A percentile compares a stretch with the other conserved stretches of the same genome.
Conservation (phyloP, 352 stramenopile genomes). For the Phytophthora lateralis region DNA sequence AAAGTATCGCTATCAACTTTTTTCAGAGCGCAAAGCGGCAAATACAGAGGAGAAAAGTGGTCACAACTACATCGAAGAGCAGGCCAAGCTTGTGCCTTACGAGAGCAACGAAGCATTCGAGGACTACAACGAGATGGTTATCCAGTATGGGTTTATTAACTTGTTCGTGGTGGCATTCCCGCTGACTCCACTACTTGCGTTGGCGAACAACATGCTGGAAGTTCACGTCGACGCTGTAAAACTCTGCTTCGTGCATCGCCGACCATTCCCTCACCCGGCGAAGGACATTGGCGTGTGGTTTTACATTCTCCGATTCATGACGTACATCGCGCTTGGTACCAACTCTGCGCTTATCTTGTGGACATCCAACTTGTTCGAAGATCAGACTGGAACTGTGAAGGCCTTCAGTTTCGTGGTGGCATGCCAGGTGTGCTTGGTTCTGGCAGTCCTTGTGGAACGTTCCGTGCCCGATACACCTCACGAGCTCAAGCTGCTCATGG, state of each 20-base stretch:
- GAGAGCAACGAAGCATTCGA: constrained; percentile 84
- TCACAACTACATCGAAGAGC: constrained; percentile 87
- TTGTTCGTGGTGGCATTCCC: constrained; percentile 95
- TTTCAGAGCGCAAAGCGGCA: constrained; percentile 40
- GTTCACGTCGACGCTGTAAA: constrained; percentile 90
- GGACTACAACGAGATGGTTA: constrained; percentile 92
- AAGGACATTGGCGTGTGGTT: constrained; percentile 94
- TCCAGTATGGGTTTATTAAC: constrained; percentile 96
- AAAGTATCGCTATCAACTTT: constrained; percentile 79
- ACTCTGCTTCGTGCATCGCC: constrained; percentile 76
- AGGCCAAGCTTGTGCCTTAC: constrained; percentile 83
- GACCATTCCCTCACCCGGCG: constrained; percentile 77
- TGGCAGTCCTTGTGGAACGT: constrained; percentile 68
- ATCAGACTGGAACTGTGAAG: constrained; percentile 49
- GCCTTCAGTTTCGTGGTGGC: constrained; percentile 73
- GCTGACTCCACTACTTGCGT: constrained; percentile 89
- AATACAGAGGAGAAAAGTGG: constrained; percentile 35
- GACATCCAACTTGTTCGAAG: constrained; percentile 76
- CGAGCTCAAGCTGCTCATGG: constrained; percentile 58
- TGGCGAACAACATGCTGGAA: constrained; percentile 92
- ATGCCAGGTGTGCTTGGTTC: constrained; percentile 71
- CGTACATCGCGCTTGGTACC: constrained; percentile 77
- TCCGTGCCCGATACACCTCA: constrained; percentile 61
- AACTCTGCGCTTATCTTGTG: constrained; percentile 83
- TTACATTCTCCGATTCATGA: constrained; percentile 84